Base-by-base conservation (phyloP, 2,329 filamentous ascomycete species). In the Salinomyces thailandicus region DNA sequence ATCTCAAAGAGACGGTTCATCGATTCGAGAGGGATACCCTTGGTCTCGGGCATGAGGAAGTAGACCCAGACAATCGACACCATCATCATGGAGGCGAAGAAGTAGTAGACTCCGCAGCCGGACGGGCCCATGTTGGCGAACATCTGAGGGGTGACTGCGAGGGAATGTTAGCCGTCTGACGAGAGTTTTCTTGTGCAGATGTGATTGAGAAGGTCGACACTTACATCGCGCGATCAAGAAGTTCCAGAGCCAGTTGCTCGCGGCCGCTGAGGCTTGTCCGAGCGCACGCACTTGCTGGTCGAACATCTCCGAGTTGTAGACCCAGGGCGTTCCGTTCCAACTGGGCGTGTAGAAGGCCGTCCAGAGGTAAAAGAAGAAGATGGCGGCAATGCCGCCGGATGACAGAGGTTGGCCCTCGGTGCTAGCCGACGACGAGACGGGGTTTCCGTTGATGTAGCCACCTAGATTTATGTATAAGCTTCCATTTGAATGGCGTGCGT, bases 331-430 rank as follows among this genome's bases (percentile, higher is more conserved):
- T 5, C 54, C 55, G 33, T 58, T 58, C 57, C 56, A 59, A 6
- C 51, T 61, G 2, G 63, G 79, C 0, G 77, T 82, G 61, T 85
- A 86, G 57, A 54, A 48, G 13, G 51, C 73, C 0, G 79, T 82
- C 75, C 77, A 84, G 0, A 84, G 66, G 51, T 83, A 84, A 63
- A 84, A 81, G 66, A 84, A 81, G 58, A 78, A 75, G 41, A 81
- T 68, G 20, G 76, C 75, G 0, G 72, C 72, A 37, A 76, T 73
- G 11, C 75, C 75, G 13, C 66, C 70, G 30, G 48, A 53, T 61
- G 37, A 67, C 63, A 6, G 46, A 55, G 5, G 51, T 51, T 37
- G 22, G 13, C 31, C 13, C n/a, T 24, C 17, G n/a, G 28, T 36
- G 20, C 35, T 20, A 15, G 36, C 31, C n/a, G n/a, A n/a, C n/a